Evolutionary conservation across 805 yeast genomes (phyloP).

Genomic region (Cyberlindnera maclurae): DNA sequence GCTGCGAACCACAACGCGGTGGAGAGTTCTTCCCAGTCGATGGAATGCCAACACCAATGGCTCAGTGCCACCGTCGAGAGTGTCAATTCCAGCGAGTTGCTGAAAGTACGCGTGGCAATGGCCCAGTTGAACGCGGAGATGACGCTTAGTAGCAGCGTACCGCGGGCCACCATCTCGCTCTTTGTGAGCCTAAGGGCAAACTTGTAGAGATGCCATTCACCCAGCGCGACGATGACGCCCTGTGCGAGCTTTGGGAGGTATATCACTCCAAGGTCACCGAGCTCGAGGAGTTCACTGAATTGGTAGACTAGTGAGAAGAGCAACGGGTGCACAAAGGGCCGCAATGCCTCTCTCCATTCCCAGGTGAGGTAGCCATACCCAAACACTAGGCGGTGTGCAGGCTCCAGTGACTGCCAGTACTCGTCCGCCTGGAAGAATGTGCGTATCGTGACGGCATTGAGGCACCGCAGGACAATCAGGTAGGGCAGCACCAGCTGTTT

Average conservation of each 20-base stretch:
- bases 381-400: conserved; percentile 70
- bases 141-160: conserved; percentile 44
- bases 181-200: conserved; percentile 35
- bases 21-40: conserved; percentile 20
- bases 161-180: conserved; percentile 29
- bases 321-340: conserved; percentile 78
- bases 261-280: conserved; percentile 35
- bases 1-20: conserved; percentile 47
- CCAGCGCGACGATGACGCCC: conserved; percentile 61
- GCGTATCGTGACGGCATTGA: conserved; percentile 54
- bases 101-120: conserved; percentile 73
- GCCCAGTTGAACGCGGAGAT: conserved; percentile 77
- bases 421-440: conserved; percentile 97
- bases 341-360: conserved; percentile 80
- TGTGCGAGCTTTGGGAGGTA: conserved; percentile 60
- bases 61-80: conserved; percentile 60
- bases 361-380: conserved; percentile 85
- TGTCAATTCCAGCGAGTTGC: conserved; percentile 74
- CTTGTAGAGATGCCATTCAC: conserved; percentile 54
- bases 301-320: conserved; percentile 47
- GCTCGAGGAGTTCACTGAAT: conserved; percentile 25
- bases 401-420: conserved; percentile 87
- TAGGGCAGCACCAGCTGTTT: conserved; percentile 18
- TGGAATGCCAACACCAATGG: conserved; percentile 58
- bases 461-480: conserved; percentile 39